A percentile compares a stretch with the other conserved stretches of the same genome.
Evolutionary conservation across 495 filamentous ascomycete genomes (phyloP).

Genomic region (Cudoniella acicularis): DNA sequence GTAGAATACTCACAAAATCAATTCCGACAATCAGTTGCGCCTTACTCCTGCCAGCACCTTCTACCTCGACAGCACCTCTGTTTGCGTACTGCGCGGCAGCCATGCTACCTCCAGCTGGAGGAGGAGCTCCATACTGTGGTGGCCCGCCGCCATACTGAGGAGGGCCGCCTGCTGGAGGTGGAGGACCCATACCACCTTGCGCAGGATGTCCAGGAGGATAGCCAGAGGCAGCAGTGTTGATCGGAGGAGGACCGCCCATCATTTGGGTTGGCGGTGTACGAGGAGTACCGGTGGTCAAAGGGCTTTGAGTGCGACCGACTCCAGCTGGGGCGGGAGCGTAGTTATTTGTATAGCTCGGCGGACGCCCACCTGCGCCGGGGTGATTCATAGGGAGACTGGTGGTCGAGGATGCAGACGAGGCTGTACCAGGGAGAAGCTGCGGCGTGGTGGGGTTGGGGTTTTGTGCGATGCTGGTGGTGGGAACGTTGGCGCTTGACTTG

Average conservation of each 20-base stretch:
- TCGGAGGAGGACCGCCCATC: conserved; percentile 66
- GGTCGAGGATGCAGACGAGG: conserved; percentile 41
- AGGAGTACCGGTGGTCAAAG: conserved; percentile 46
- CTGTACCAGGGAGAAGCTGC: conserved; percentile 34
- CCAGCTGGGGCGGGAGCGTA: conserved; percentile 36
- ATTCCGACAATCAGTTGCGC: conserved; percentile 78
- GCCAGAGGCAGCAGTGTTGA: conserved; percentile 58
- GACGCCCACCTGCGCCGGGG: conserved; percentile 51
- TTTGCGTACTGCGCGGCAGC: conserved; percentile 43
- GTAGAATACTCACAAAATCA: conserved; percentile 61
- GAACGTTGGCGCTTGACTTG: conserved; percentile 24
- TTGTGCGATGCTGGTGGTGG: conserved; percentile 11
- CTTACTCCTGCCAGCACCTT: conserved; percentile 77
- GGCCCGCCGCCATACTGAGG: conserved; percentile 22
- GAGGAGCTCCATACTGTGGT: conserved; percentile 21
- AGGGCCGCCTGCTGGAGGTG: conserved; percentile 34
- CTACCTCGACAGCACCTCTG: conserved; percentile 72
- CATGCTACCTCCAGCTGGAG: conserved; percentile 20
- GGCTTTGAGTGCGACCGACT: conserved; percentile 52
- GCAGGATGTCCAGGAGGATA: conserved; percentile 50
- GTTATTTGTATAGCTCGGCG: conserved; percentile 72
- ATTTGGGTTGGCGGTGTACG: conserved; percentile 57
- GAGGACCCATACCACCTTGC: conserved; percentile 46
- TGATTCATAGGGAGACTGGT: conserved; percentile 56
- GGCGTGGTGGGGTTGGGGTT: conserved; percentile 36